Evolutionary conservation across 352 stramenopile genomes (phyloP).

Genomic region (Globisporangium mamillatum): DNA sequence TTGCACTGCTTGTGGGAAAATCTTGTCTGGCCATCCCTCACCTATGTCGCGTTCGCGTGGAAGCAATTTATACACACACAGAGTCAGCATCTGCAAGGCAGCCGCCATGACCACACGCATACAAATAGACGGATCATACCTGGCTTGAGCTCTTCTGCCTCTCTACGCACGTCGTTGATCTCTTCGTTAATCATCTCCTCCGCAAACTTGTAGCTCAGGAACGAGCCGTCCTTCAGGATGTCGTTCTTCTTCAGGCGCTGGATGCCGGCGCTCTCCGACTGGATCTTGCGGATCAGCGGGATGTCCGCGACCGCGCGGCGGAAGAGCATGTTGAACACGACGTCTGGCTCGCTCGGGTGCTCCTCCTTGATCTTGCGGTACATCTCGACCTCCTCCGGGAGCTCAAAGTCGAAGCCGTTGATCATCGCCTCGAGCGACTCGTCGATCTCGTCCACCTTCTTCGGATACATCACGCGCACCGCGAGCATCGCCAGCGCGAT

Average conservation of each 20-base stretch:
- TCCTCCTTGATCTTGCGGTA: slow-evolving; percentile 74
- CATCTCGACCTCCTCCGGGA: slow-evolving; percentile 76
- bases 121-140: slow-evolving; percentile 27
- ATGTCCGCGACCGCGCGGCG: slow-evolving; percentile 81
- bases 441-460: slow-evolving; percentile 69
- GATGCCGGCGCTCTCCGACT: slow-evolving; percentile 82
- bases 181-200: slow-evolving; percentile 87
- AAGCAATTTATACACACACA: slow-evolving; percentile 4
- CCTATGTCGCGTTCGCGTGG: slow-evolving; percentile 31
- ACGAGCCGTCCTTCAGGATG: slow-evolving; percentile 86
- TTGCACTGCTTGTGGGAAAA: slow-evolving; percentile 86
- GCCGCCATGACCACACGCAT: background rate
- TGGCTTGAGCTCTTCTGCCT: slow-evolving; percentile 80
- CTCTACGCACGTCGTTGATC: slow-evolving; percentile 80
- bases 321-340: slow-evolving; percentile 80
- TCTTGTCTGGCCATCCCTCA: slow-evolving; percentile 84
- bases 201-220: slow-evolving; percentile 85
- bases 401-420: slow-evolving; percentile 87
- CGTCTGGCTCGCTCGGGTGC: slow-evolving; percentile 59
- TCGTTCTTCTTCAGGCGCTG: slow-evolving; percentile 86
- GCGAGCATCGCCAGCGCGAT: slow-evolving; percentile 58
- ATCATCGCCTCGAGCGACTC: slow-evolving; percentile 85
- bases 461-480: slow-evolving; percentile 64
- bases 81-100: background rate
- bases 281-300: slow-evolving; percentile 85